Evolutionary conservation across 345 rosid genomes (phyloP), one percentile per base, ranked within the genome.

Genomic region (Citrus unshiu): DNA sequence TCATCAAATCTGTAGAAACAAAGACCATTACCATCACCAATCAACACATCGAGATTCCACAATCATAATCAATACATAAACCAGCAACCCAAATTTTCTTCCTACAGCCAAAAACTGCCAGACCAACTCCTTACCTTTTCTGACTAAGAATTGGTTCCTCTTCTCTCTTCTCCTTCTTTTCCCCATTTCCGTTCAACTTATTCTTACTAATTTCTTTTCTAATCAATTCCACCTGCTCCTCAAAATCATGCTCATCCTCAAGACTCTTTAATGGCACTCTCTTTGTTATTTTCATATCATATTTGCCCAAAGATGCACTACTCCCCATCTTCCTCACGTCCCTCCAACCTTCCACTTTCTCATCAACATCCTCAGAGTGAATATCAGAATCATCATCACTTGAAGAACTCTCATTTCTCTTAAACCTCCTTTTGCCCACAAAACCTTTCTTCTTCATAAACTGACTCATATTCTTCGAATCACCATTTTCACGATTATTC

Each of bases 261-360:
- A 86, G 79, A 27, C 74, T 85, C 84, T 89, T 89, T 39, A 88
- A 77, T 0, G 93, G 89, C 32, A 92, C 91, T 83, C 98, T 90
- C 82, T 85, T 94, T 2, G 78, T 92, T 68, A 82, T 77, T 83
- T 89, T 97, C 84, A 82, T 16, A 88, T 92, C 99, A 72, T 89
- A 88, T 73, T 87, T 90, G 25, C 93, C 98, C 70, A 93, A 85
- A 4, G 98, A 85, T 12, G 97, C 93, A 13, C 90, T 90, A 76
- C 97, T 88, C 27, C 98, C 95, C 6, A 86, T 81, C 78, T 65
- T 90, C 85, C 77, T 88, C 81, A 84, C 69, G 76, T 88, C 89
- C 54, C 77, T 85, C 87, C 88, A 80, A 73, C 88, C 85, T 73
- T 40, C 81, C 85, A 77, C 82, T 71, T 79, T 78, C 57, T 82